Base-by-base conservation (phyloP, 2,329 filamentous ascomycete species). In the Dothistroma septosporum region DNA sequence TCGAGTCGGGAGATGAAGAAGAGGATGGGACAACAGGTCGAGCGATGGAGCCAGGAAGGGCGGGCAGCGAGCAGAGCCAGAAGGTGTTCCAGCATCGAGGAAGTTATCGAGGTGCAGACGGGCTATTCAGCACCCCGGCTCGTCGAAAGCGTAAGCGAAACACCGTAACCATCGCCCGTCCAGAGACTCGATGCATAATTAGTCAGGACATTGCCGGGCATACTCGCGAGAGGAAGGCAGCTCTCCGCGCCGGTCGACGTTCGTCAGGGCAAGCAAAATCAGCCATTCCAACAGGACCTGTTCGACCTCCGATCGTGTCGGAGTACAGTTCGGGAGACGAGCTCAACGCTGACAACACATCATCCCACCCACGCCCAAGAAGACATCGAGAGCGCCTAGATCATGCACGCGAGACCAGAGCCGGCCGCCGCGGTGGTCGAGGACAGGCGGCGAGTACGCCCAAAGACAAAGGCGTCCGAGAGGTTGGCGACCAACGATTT, bases 171-270 rank as follows among this genome's bases (percentile, higher is more conserved):
- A 46, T 53, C 22, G 28, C 28, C 16, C 59, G 61, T 44, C 52
- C 48, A 19, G 37, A 35, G 35, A 35, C 48, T 21, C 59, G 57
- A 7, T 58, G 35, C 12, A 19, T 58, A 21, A 46, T 61, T n/a
- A 64, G 55, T 31, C 47, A 46, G 28, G 54, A 49, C 44, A 49
- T 55, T 12, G 44, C 46, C 6, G 53, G 53, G 19, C 57, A 46
- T 19, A 55, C 48, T 31, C 54, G 53, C 32, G n/a, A 37, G n/a
- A 60, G 53, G 57, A 58, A 44, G 59, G 11, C 33, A 12, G 37
- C 53, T 22, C 41, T 28, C n/a, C 53, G 53, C 9, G 32, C 32
- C 7, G 32, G 32, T 35, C n/a, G 48, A 11, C 7, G 7, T 21
- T 12, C 32, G 7, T 12, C 7, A 35, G 32, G 32, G 12, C 32